Base-by-base conservation (phyloP, 2,329 filamentous ascomycete genomes). In the Aureobasidium sp. region DNA sequence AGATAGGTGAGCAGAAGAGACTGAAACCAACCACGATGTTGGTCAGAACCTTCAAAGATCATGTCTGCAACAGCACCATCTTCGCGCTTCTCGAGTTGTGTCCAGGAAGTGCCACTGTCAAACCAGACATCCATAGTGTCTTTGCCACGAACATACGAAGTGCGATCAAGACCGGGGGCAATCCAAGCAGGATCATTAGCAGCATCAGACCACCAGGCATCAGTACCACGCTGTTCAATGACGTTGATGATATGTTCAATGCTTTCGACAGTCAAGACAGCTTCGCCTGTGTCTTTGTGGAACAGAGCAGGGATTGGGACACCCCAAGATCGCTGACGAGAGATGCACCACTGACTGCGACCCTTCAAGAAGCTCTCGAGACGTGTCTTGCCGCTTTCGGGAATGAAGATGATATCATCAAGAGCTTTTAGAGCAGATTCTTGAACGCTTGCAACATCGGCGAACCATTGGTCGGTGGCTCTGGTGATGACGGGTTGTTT, bases 101-200 rank as follows among this genome's bases (percentile, higher is more conserved):
- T 86, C 93, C 93, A 98, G 64, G 89, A 95, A 45, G 87, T 95
- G 5, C 93, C 93, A 60, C 93, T 97, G 68, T 98, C 93, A 62
- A 98, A 98, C 93, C 93, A 98, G 8, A 98, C 93, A 68, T 98
- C 93, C 93, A 98, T 98, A 0, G 93, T 98, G 64, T 98, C 93
- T 38, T 77, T 87, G 12, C 91, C 91, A 57, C 93, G 85, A 42
- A 79, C 75, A 64, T 85, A 93, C 4, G 71, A 67, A 4, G 76
- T 71, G 27, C 68, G 67, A 38, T 72, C 71, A 1, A 95, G 72
- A 8, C 79, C 78, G 5, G 79, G 69, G 2, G 84, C 81, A 27
- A 94, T 76, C 91, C 91, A 98, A 0, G 79, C 80, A 21, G 78
- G 72, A 49, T 97, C 90, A 57, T 90, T 79, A 1, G 77, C 73